These are phyloP conservation scores for Trichosporon faecale DNA, from an alignment of 1,284 basidiomycete genomes.

Conservation along the genomic window DNA sequence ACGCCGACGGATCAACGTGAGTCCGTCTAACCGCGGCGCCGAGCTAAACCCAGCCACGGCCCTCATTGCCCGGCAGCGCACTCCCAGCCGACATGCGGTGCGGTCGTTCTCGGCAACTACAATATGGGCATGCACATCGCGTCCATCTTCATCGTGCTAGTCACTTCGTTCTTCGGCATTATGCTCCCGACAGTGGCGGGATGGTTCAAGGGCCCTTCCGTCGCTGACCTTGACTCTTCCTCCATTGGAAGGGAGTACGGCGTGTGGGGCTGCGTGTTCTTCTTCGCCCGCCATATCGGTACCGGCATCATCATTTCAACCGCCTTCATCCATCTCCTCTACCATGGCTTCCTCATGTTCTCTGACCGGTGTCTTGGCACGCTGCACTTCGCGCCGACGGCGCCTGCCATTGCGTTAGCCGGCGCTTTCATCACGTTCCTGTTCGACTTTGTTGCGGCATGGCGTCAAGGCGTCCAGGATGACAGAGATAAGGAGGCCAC, in stretches of 20 bases:
- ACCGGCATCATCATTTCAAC: conserved; percentile 54
- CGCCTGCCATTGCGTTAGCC: conserved; percentile 51
- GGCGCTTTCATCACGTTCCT: conserved; percentile 42
- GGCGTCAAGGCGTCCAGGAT: neutral
- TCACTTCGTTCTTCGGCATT: conserved; percentile 45
- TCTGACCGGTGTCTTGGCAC: conserved; percentile 53
- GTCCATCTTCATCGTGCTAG: conserved; percentile 52
- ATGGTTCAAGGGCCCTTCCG: conserved; percentile 21
- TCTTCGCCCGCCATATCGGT: conserved; percentile 48
- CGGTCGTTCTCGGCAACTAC: conserved; percentile 40
- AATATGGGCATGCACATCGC: conserved; percentile 53
- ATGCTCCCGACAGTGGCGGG: conserved; percentile 43
- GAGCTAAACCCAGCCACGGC: conserved; percentile 36
- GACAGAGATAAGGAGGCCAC: neutral
- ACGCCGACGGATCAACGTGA: conserved; percentile 9
- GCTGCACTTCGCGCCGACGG: conserved; percentile 51
- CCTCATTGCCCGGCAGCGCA: conserved; percentile 44
- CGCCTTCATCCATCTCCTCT: conserved; percentile 54
- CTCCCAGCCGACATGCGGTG: conserved; percentile 39
- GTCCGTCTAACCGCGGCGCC: neutral
- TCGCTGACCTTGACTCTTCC: conserved; percentile 20
- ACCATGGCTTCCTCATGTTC: conserved; percentile 52
- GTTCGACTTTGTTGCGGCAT: conserved; percentile 46
- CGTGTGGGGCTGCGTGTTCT: conserved; percentile 43
- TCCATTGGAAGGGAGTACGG: conserved; percentile 30